A percentile compares a stretch with the other conserved stretches of the same genome.
Evolutionary conservation across 176 grass and related monocot species (phyloP).

Genomic region (Secale cereale): DNA sequence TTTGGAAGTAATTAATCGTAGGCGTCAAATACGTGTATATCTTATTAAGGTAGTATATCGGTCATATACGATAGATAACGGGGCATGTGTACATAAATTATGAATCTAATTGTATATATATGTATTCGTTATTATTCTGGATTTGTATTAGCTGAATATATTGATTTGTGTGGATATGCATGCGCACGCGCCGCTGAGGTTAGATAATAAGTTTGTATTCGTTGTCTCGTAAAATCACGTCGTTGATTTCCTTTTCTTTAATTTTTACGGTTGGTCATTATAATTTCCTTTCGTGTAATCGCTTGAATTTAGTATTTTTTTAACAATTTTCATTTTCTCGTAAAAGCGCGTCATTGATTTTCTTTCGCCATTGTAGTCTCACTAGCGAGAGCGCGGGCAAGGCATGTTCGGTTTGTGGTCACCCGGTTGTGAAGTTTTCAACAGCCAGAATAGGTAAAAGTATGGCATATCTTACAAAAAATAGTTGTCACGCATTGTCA

Average conservation of each 20-base stretch:
- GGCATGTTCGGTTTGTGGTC: too few species aligned
- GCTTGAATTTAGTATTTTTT: too few species aligned
- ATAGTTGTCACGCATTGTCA: too few species aligned
- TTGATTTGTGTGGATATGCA: neutral
- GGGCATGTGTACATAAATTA: neutral
- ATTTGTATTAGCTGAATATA: neutral
- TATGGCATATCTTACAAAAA: too few species aligned
- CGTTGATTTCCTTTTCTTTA: neutral
- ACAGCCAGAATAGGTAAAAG: too few species aligned
- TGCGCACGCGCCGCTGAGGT: neutral
- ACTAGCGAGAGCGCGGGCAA: too few species aligned
- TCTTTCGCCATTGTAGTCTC: too few species aligned
- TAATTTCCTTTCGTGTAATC: too few species aligned
- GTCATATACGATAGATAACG: neutral
- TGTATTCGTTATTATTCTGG: neutral
- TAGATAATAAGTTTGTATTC: neutral
- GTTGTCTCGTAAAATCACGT: too few species aligned
- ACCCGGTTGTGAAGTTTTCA: too few species aligned
- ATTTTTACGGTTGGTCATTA: neutral
- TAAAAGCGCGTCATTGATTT: too few species aligned
- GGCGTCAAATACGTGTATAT: neutral
- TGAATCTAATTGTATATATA: neutral
- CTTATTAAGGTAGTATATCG: neutral
- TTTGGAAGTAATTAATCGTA: neutral
- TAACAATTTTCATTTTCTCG: too few species aligned